Evolutionary conservation across 2,329 filamentous ascomycete species (phyloP), one percentile per base, ranked within the genome.

Genomic region (Nemania diffusa): DNA sequence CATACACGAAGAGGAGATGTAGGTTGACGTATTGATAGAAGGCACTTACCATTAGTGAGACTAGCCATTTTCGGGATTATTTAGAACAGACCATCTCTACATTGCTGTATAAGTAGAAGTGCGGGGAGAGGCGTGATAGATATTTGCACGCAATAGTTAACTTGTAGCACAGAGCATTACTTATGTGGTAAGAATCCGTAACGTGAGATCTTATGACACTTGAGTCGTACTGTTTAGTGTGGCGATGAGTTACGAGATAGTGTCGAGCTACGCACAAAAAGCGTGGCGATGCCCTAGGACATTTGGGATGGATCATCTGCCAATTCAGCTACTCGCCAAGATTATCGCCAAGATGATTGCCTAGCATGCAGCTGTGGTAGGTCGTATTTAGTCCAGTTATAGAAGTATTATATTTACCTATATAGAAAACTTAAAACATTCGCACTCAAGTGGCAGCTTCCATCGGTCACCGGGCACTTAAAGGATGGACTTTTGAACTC

Each of bases 11-110:
- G 29, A 9, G 29, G 8, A 17, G 32, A 40, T 40, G 37, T 9
- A 11, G 13, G 37, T 5, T 3, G 37, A 11, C 7, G n/a, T 4
- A 27, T 11, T 27, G 29, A 32, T 32, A 26, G 29, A 13, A 20
- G n/a, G n/a, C 20, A 61, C 62, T 11, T 51, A 65, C 57, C 17
- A 1, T 61, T 4, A 17, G 27, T 60, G 13, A 65, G 17, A 15
- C 42, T 56, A 13, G 48, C 29, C 57, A 57, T 65, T 57, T 61
- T 17, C 50, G 3, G 6, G 11, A 11, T 37, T 6, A 11, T 24
- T 7, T 11, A 8, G 13, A 22, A 29, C 1, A 34, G 11, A 15
- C n/a, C 5, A 51, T 29, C 5, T 32, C 29, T 17, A 15, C 15
- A 20, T 46, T 4, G 5, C 22, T 15, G 29, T 22, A 27, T 15